Conservation (phyloP, 805 yeast species). For the Yarrowia osloensis region DNA sequence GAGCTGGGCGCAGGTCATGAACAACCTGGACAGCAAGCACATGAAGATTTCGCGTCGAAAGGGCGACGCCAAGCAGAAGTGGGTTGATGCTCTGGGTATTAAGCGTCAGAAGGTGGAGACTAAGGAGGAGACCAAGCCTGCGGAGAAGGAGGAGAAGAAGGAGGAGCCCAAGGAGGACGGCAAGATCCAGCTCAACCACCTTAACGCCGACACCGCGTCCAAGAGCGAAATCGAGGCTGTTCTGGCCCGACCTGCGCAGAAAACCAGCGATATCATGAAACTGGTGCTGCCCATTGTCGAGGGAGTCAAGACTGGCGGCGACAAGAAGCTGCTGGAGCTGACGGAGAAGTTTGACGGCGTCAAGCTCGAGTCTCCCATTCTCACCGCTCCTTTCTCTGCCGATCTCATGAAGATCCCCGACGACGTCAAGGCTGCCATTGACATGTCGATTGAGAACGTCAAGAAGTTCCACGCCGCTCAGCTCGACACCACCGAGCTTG, state of each 20-base stretch:
- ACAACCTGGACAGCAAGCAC: slow-evolving; percentile 78
- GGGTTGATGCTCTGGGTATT: slow-evolving; percentile 45
- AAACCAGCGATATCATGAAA: slow-evolving; percentile 88
- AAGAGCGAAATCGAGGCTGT: slow-evolving; percentile 57
- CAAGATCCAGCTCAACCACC: slow-evolving; percentile 53
- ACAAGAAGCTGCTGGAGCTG: slow-evolving; percentile 80
- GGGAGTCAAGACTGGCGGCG: slow-evolving; percentile 75
- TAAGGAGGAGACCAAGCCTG: slow-evolving; percentile 32
- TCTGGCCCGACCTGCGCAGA: slow-evolving; percentile 91
- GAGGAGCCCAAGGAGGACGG: neutral
- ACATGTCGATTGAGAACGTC: slow-evolving; percentile 84
- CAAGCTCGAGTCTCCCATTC: slow-evolving; percentile 64
- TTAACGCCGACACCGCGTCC: slow-evolving; percentile 48
- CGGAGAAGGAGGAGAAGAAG: slow-evolving; percentile 32
- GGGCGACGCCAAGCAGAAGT: slow-evolving; percentile 93
- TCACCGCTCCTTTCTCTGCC: slow-evolving; percentile 83
- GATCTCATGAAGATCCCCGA: slow-evolving; percentile 71
- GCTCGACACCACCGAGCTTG: slow-evolving; percentile 60
- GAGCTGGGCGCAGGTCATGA: slow-evolving; percentile 74
- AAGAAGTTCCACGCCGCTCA: slow-evolving; percentile 94
- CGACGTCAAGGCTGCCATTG: slow-evolving; percentile 81
- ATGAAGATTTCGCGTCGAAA: slow-evolving; percentile 86
- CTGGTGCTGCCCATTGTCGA: slow-evolving; percentile 88
- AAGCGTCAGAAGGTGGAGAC: slow-evolving; percentile 30
- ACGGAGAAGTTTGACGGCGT: slow-evolving; percentile 93